These are phyloP conservation scores for Coniferiporia sulphurascens DNA, from an alignment of 1,284 basidiomycete genomes.

Conservation along the genomic window DNA sequence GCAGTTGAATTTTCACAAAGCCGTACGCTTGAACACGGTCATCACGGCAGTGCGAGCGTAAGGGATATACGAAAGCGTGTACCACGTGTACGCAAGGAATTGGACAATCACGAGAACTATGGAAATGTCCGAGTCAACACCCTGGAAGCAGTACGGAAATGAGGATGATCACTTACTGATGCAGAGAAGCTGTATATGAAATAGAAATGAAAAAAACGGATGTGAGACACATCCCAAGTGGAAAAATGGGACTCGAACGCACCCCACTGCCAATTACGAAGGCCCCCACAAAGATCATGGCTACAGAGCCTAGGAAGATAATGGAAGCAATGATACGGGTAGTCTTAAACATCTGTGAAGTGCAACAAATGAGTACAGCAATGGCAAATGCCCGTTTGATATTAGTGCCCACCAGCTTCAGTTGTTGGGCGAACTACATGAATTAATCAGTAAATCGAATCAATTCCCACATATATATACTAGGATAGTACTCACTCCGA, in stretches of 20 bases:
- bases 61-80: conserved; percentile 79
- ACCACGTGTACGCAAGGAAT: conserved; percentile 84
- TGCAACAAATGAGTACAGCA: background rate
- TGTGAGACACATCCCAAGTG: conserved; percentile 32
- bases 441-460: conserved; percentile 1
- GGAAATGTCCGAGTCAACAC: background rate
- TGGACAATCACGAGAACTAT: conserved; percentile 85
- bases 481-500: conserved; percentile 56
- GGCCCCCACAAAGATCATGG: conserved; percentile 75
- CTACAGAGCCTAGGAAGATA: conserved; percentile 73
- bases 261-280: conserved; percentile 70
- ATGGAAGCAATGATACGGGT: conserved; percentile 82
- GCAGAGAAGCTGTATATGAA: conserved; percentile 35
- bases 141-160: conserved; percentile 14
- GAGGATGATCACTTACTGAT: conserved; percentile 36
- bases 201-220: conserved; percentile 17
- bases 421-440: conserved; percentile 67
- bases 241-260: conserved; percentile 28
- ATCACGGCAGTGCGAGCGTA: conserved; percentile 72
- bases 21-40: background rate
- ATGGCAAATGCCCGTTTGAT: conserved; percentile 15
- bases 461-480: conserved; percentile 1
- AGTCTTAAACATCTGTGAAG: conserved; percentile 84
- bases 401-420: conserved; percentile 60
- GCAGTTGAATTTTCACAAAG: background rate